These are phyloP conservation scores for Coemansia sp. DNA, from an alignment of 192 early-diverging fungal genomes.

Conservation along the genomic window DNA sequence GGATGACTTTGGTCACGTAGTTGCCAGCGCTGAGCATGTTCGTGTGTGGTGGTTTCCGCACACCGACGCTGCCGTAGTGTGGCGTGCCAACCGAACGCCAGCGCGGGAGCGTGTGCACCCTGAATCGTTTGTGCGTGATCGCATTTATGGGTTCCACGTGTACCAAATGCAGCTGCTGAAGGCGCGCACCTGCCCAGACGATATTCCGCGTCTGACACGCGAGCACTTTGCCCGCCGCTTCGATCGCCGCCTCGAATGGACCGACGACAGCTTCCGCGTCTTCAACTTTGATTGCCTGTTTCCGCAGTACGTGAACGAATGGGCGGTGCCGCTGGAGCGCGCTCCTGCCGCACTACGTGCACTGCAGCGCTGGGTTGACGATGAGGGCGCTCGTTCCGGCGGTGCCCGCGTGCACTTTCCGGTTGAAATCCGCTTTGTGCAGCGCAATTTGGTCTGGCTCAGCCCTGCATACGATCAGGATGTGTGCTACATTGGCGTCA, in stretches of 20 bases:
- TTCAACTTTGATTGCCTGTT: constrained; percentile 74
- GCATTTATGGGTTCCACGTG: constrained; percentile 30
- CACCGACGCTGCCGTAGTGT: constrained; percentile 67
- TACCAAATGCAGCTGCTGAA: constrained; percentile 62
- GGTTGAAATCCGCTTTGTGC: constrained; percentile 67
- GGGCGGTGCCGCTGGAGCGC: constrained; percentile 68
- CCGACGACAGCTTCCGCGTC: constrained; percentile 64
- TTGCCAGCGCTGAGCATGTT: constrained; percentile 69
- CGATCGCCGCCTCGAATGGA: constrained; percentile 47
- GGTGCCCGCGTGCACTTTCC: constrained; percentile 70
- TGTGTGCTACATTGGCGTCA: constrained; percentile 74
- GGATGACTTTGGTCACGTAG: constrained; percentile 52
- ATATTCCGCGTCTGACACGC: constrained; percentile 30
- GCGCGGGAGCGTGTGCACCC: constrained; percentile 22
- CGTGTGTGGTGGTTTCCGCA: constrained; percentile 82
- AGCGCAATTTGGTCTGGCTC: constrained; percentile 60
- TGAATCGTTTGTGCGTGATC: constrained; percentile 30
- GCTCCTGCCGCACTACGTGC: constrained; percentile 57
- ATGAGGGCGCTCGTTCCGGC: constrained; percentile 22
- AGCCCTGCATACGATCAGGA: constrained; percentile 66
- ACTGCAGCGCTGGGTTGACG: constrained; percentile 59
- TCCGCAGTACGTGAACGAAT: constrained; percentile 74
- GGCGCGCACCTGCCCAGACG: constrained; percentile 24
- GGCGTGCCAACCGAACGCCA: constrained; percentile 64
- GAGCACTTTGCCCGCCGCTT: constrained; percentile 61